Base-by-base conservation (phyloP, 805 yeast species). In the Schwanniomyces polymorphus region DNA sequence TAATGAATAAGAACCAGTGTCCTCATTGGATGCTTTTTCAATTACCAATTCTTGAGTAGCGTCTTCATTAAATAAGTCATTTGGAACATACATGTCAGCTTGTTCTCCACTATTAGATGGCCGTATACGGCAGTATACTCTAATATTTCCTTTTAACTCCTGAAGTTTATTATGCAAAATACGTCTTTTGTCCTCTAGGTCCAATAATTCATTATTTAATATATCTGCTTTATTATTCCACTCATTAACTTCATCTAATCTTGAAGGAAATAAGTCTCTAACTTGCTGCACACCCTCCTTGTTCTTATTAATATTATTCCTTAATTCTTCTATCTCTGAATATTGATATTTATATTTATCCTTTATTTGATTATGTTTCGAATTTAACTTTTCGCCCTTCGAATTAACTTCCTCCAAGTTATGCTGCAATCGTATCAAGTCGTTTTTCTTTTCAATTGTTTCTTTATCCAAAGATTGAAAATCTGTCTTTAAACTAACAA, bases 81-180 rank as follows among this genome's bases (percentile, higher is more conserved):
- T 59, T 3, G 55, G 56, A n/a, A 57, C 47, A 9, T 55, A 53
- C 7, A 64, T 51, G 4, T 37, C 11, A 2, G 61, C 51, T 14
- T 51, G 35, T 3, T 47, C 21, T 12, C 51, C 58, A 8, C 46
- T 48, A 4, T 21, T 14, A 3, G 53, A 37, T 8, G 97, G 97
- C 45, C 95, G 75, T 5, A 92, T 75, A 33, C 99, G 75, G 61
- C 97, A 92, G 57, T 85, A 89, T 0, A 92, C 97, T 41, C 98
- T 70, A 28, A 94, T 91, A 57, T 90, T 94, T 1, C 99, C 98
- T 64, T 91, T 88, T 33, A 92, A 64, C 49, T 89, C 96, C 63
- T 91, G 97, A 5, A 92, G 69, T 51, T 74, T 75, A 59, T 88
- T 84, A 58, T 90, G 97, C 1, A 88, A 62, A 11, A 67, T 58